Evolutionary conservation across 2,329 filamentous ascomycete genomes (phyloP).

Genomic region (Sclerotinia trifoliorum): DNA sequence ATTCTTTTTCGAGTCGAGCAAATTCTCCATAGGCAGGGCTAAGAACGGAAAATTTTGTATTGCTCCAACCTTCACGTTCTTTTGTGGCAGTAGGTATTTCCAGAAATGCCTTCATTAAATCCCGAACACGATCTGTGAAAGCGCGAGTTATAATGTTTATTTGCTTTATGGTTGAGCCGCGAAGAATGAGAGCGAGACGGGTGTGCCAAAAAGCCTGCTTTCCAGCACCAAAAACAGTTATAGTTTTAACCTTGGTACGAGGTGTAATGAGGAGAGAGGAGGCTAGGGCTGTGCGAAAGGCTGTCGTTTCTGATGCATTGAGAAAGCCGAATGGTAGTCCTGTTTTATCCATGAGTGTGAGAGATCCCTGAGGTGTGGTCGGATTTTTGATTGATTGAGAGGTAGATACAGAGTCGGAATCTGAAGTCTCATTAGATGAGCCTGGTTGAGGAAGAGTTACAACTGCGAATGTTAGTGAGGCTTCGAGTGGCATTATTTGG

Average conservation of each 20-base stretch:
- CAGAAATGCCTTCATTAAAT: slow-evolving; percentile 51
- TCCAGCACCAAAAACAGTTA: slow-evolving; percentile 85
- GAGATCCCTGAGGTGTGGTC: slow-evolving; percentile 49
- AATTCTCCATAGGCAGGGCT: slow-evolving; percentile 71
- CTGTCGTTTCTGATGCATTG: slow-evolving; percentile 72
- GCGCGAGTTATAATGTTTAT: slow-evolving; percentile 81
- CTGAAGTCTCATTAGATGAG: slow-evolving; percentile 18
- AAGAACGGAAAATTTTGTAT: slow-evolving; percentile 65
- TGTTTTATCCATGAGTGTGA: slow-evolving; percentile 64
- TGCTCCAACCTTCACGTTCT: slow-evolving; percentile 59
- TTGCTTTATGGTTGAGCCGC: slow-evolving; percentile 67
- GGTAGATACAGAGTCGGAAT: slow-evolving; percentile 29
- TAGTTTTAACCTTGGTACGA: slow-evolving; percentile 67
- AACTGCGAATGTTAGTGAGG: slow-evolving; percentile 45
- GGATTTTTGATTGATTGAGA: slow-evolving; percentile 51
- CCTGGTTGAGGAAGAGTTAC: slow-evolving; percentile 57
- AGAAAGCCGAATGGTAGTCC: slow-evolving; percentile 67
- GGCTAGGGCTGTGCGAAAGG: slow-evolving; percentile 75
- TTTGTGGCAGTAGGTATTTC: slow-evolving; percentile 47
- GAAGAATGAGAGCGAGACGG: slow-evolving; percentile 75
- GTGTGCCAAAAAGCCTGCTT: slow-evolving; percentile 95
- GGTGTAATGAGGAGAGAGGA: slow-evolving; percentile 64
- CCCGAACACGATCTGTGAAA: slow-evolving; percentile 58
- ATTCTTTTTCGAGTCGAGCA: slow-evolving; percentile 63
- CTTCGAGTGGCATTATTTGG: not conserved